Conservation (phyloP, 192 early-diverging fungal genomes). For the Spizellomyces punctatus region DNA sequence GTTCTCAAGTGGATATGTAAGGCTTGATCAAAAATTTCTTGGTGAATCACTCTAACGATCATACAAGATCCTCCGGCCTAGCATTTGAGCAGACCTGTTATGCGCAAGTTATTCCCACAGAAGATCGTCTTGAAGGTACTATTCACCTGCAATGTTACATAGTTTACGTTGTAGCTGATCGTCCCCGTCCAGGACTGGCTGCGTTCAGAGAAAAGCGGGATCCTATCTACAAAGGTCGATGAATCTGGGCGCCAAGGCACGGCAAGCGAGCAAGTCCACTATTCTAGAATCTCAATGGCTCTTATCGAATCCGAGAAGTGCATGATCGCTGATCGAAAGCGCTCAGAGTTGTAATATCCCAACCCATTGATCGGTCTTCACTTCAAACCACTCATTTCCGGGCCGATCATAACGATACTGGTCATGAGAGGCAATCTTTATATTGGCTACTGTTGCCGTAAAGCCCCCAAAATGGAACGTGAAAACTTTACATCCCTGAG, state of each 20-base stretch:
- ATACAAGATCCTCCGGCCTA: constrained; percentile 72
- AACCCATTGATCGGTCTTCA: too few relatives aligned
- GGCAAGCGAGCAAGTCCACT: too few relatives aligned
- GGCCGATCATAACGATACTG: too few relatives aligned
- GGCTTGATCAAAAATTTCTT: not conserved
- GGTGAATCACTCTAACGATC: not conserved
- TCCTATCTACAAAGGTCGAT: constrained; percentile 78
- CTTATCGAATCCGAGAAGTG: too few relatives aligned
- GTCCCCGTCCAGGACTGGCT: constrained; percentile 42
- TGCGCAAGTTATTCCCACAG: constrained; percentile 89
- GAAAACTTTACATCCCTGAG: too few relatives aligned
- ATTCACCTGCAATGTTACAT: not conserved
- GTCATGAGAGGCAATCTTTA: too few relatives aligned
- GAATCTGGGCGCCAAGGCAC: not conserved
- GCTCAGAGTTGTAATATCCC: too few relatives aligned
- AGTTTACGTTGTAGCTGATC: not conserved
- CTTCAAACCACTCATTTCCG: too few relatives aligned
- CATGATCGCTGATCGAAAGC: too few relatives aligned
- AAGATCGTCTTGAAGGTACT: constrained; percentile 89
- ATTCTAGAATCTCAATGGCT: too few relatives aligned
- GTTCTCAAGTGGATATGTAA: constrained; percentile 76
- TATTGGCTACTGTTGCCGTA: too few relatives aligned
- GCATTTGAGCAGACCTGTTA: constrained; percentile 94
- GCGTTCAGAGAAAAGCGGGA: constrained; percentile 84
- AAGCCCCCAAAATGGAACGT: too few relatives aligned